These are phyloP conservation scores for Aspergillus sp. DNA, from an alignment of 2,329 filamentous ascomycete species.

Conservation along the genomic window DNA sequence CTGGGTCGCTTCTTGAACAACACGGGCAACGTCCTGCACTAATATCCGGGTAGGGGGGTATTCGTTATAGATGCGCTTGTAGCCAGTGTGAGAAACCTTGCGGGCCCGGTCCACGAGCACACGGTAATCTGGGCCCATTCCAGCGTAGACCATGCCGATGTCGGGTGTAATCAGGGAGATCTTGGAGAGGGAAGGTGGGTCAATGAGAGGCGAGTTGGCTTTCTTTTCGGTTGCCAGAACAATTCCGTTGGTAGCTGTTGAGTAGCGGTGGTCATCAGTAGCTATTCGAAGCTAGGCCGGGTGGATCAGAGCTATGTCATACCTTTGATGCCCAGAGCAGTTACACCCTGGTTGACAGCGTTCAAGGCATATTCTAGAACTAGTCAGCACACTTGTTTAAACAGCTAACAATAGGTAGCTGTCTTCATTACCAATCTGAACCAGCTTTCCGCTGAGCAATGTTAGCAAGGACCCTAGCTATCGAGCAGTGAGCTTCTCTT, in stretches of 20 bases:
- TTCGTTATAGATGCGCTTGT: conserved; percentile 99
- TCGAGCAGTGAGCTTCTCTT: conserved; percentile 40
- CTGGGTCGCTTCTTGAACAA: conserved; percentile 99
- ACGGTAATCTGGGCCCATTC: conserved; percentile 98
- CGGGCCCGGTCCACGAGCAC: conserved; percentile 96
- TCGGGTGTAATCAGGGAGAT: conserved; percentile 97
- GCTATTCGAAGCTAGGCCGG: conserved; percentile 8
- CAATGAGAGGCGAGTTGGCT: conserved; percentile 94
- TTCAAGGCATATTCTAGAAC: conserved; percentile 93
- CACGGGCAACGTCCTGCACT: conserved; percentile 94
- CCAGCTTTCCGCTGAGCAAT: conserved; percentile 82
- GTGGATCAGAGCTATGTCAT: conserved; percentile 28
- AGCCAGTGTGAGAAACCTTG: conserved; percentile 96
- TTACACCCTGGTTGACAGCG: conserved; percentile 98
- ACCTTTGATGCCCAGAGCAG: conserved; percentile 98
- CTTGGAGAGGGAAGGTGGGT: conserved; percentile 92
- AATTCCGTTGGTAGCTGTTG: conserved; percentile 93
- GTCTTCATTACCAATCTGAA: conserved; percentile 77
- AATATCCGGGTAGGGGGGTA: conserved; percentile 99
- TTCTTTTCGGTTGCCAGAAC: conserved; percentile 99
- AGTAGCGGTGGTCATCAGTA: conserved; percentile 17
- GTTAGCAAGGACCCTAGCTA: conserved; percentile 45
- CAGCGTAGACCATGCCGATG: conserved; percentile 99
- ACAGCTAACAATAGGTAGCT: background rate
- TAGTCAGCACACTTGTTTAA: conserved; percentile 19